These are phyloP conservation scores for Diaporthe amygdali DNA, from an alignment of 2,329 filamentous ascomycete species.

Conservation along the genomic window DNA sequence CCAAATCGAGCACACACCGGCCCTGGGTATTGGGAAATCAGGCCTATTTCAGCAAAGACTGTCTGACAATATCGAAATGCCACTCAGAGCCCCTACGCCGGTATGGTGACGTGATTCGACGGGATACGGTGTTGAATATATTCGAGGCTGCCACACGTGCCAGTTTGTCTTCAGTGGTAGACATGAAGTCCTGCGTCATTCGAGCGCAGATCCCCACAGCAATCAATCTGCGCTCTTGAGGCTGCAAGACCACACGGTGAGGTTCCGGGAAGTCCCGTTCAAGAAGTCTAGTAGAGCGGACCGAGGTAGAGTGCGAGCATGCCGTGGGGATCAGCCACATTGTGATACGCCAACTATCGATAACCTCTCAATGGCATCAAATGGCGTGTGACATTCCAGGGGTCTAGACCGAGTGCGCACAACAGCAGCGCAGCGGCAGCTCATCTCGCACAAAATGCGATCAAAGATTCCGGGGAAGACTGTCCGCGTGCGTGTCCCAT, in stretches of 20 bases:
- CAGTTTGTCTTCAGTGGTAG: neutral
- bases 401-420: neutral
- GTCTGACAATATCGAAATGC: neutral
- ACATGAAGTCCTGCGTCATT: neutral
- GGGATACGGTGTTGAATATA: neutral
- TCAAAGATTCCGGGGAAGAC: neutral
- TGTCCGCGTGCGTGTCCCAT: neutral
- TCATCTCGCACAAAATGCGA: slow-evolving; percentile 11
- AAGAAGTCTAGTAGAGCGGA: neutral
- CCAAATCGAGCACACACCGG: slow-evolving; percentile 2
- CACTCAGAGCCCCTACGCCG: neutral
- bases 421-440: neutral
- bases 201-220: neutral
- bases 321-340: neutral
- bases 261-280: neutral
- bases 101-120: neutral
- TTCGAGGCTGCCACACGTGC: slow-evolving; percentile 5
- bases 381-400: slow-evolving; percentile 1
- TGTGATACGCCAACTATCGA: slow-evolving; percentile 11
- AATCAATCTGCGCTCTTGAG: neutral
- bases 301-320: neutral
- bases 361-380: slow-evolving; percentile 15
- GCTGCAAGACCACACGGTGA: neutral
- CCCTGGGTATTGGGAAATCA: neutral
- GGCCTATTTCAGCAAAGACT: neutral